Evolutionary conservation across 1,284 basidiomycete genomes (phyloP).

Genomic region (Sanghuangporus sanghuang): DNA sequence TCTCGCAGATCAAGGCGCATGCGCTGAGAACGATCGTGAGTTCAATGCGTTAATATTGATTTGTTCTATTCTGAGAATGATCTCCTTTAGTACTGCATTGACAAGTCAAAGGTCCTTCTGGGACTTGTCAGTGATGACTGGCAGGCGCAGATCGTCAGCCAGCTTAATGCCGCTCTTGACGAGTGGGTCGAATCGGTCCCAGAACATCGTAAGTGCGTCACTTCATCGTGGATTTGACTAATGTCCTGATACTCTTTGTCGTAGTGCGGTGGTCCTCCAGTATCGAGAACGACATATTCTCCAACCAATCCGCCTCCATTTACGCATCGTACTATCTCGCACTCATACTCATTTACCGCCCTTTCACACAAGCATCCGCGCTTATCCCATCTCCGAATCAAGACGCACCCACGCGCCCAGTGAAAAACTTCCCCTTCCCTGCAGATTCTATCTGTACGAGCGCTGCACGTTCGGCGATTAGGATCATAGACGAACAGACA

Average conservation of each 20-base stretch:
- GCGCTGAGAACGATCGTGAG: constrained; percentile 66
- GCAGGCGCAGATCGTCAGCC: constrained; percentile 58
- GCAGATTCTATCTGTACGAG: constrained; percentile 15
- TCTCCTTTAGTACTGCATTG: constrained; percentile 59
- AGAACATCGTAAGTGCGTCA: constrained; percentile 48
- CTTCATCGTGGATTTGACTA: constrained; percentile 8
- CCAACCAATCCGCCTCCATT: constrained; percentile 65
- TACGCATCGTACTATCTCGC: constrained; percentile 66
- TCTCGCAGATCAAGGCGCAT: constrained; percentile 70
- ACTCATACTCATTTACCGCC: constrained; percentile 71
- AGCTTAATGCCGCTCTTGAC: constrained; percentile 65
- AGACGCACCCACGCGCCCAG: constrained; percentile 2
- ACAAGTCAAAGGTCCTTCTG: constrained; percentile 52
- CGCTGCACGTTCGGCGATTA: constrained; percentile 11
- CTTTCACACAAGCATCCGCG: constrained; percentile 38
- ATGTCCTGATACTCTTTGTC: not conserved
- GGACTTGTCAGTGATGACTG: constrained; percentile 46
- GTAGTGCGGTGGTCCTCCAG: constrained; percentile 67
- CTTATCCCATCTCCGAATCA: constrained; percentile 9
- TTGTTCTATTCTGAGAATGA: not conserved
- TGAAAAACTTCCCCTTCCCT: constrained; percentile 14
- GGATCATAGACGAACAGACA: constrained; percentile 9
- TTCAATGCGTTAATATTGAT: constrained; percentile 17
- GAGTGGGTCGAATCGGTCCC: constrained; percentile 73
- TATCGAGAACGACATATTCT: constrained; percentile 46